Base-by-base conservation (phyloP, 192 early-diverging fungal species). In the Lobulomyces angularis region DNA sequence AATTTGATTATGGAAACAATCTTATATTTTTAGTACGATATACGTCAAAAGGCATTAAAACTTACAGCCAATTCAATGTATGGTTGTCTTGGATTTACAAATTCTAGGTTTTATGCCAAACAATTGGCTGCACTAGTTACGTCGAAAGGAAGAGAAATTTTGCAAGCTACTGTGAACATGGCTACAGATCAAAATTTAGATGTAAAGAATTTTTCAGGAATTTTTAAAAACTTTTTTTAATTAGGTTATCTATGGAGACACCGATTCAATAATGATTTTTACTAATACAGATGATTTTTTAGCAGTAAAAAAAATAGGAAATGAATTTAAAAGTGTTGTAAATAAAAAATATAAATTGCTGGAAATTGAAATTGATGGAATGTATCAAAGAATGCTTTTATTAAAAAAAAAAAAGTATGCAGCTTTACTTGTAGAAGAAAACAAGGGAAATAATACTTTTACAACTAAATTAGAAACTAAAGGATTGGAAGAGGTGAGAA, bases 351-450 rank as follows among this genome's bases (percentile, higher is more conserved):
- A 99, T 65, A 73, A 73, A n/a, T 53, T 96, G 33, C 61, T 99
- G 8, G 95, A 99, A 58, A 84, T 99, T 23, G 95, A 93, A 35
- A 89, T 96, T 43, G 95, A 99, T 61, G 91, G 88, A 0, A 73
- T 86, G 43, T 96, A 82, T 55, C 65, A 82, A 53, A 77, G 83
- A 18, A 75, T 99, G 70, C 59, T 99, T 27, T 53, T 99, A 34
- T 61, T 99, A 14, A 89, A 88, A 44, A 99, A 99, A 62, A 99
- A 99, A 50, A 99, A 97, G 54, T 99, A 99, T 64, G 95, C 95
- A 0, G 90, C 88, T 0, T 53, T 95, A 8, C 45, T 67, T 28
- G 62, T 88, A 0, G 67, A 69, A 25, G 66, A 81, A 16, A 65
- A 60, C 34, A 47, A 58, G 37, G 64, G 57, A 16, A 24, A 29